phyloP scores from a whole-genome alignment of 2,329 filamentous ascomycete genomes.

The Aspergillus sp. region DNA sequence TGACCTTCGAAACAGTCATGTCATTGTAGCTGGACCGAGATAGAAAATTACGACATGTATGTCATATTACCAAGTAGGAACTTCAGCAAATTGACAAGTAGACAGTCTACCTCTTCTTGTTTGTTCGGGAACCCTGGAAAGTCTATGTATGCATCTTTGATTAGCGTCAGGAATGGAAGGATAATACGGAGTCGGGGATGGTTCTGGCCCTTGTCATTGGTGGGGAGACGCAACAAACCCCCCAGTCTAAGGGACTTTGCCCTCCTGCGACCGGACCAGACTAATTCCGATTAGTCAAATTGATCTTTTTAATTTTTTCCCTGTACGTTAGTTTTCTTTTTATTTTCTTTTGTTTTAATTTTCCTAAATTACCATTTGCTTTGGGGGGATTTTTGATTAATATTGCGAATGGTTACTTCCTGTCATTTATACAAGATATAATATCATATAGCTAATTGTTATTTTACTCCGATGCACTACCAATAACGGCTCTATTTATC shows the following conservation, averaged over 20 bases:
- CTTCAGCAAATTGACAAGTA: constrained; percentile 9
- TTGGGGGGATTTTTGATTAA: not conserved
- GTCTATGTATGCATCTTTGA: constrained; percentile 2
- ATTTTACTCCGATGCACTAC: not conserved
- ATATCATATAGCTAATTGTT: not conserved
- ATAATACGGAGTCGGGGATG: not conserved
- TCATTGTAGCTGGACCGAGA: too few species aligned
- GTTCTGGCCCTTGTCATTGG: not conserved
- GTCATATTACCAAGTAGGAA: constrained; percentile 10
- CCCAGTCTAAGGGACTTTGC: not conserved
- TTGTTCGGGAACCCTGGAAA: constrained; percentile 14
- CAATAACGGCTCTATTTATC: not conserved
- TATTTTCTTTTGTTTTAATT: not conserved
- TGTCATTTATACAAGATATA: not conserved
- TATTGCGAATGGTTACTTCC: too few species aligned
- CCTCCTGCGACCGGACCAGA: not conserved
- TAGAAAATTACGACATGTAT: not conserved
- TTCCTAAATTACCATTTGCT: not conserved
- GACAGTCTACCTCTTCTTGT: not conserved
- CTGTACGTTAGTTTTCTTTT: not conserved
- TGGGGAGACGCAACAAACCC: not conserved
- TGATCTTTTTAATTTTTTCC: not conserved
- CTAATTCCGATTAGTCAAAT: constrained; percentile 1
- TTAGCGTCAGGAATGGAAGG: not conserved
- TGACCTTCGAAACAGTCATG: too few species aligned